Evolutionary conservation across 768 basidiomycete species (phyloP), one percentile per base, ranked within the genome.

Genomic region (Tylopilus sp.): DNA sequence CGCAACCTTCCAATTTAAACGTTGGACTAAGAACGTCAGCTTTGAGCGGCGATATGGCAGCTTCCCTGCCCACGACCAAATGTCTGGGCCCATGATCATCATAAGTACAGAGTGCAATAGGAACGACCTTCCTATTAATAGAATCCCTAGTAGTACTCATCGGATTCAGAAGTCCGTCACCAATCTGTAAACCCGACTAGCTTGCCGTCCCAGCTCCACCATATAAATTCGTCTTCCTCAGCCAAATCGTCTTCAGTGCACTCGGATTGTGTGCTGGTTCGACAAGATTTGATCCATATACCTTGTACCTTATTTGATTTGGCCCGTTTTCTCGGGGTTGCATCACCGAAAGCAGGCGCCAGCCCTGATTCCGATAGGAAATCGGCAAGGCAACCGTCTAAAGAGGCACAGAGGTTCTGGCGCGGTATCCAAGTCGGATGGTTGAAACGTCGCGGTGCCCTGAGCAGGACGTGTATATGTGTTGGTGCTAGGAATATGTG

Each of bases 201-300:
- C 55, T 72, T 77, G 12, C 77, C 77, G 35, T 79, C 67, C 78
- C 78, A 79, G 36, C 61, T 67, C 77, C 78, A 79, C 78, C 78
- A 79, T 45, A 79, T 77, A 63, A 72, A 58, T 53, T 79, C 78
- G 26, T 76, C 74, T 4, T 71, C 73, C 55, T 77, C 78, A 10
- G 52, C 57, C 48, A 60, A 47, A 20, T 58, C 57, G 31, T 57
- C 55, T 3, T 58, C 60, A 3, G 26, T 43, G 36, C 38, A 46
- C 17, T 53, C 26, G 1, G 12, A 48, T 6, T 31, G 47, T 3
- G 47, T 48, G 33, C 52, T 26, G 18, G 21, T 20, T 35, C 18
- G 42, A 23, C 53, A 47, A 40, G 63, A 57, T 69, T 70, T 62
- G 23, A 78, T 64, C 67, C 75, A 72, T n/a, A 76, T 64, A 22